Evolutionary conservation across 495 filamentous ascomycete genomes (phyloP).

Genomic region (Pyrenopolyporus hunteri): DNA sequence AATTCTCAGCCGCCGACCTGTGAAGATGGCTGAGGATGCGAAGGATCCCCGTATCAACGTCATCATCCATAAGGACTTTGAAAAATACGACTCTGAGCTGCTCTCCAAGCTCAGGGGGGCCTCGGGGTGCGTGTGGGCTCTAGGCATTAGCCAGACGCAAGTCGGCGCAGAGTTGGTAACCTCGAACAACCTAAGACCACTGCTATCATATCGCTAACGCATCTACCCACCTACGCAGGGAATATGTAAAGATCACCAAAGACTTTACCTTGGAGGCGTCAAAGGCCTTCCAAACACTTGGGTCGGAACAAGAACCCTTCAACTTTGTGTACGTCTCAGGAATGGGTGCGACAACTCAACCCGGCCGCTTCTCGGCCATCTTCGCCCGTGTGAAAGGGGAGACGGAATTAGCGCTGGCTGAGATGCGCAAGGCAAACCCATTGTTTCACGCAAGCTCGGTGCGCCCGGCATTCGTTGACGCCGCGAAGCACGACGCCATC

Average conservation of each 20-base stretch:
- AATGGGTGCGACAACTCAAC: constrained; percentile 56
- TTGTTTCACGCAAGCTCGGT: constrained; percentile 56
- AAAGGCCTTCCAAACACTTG: constrained; percentile 62
- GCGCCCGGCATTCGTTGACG: constrained; percentile 62
- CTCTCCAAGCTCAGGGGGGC: constrained; percentile 67
- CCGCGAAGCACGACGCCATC: constrained; percentile 53
- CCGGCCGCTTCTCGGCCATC: constrained; percentile 58
- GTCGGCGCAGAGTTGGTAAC: constrained; percentile 64
- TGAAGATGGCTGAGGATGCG: constrained; percentile 65
- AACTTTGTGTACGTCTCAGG: constrained; percentile 76
- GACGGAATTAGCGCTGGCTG: constrained; percentile 60
- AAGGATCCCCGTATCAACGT: constrained; percentile 64
- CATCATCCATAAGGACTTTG: constrained; percentile 70
- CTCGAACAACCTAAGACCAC: neutral
- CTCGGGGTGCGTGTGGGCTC: constrained; percentile 72
- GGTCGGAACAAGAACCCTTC: constrained; percentile 54
- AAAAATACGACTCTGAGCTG: constrained; percentile 58
- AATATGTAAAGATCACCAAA: constrained; percentile 71
- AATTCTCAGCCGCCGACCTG: constrained; percentile 68
- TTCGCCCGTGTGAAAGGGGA: constrained; percentile 69
- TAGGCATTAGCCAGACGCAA: constrained; percentile 63
- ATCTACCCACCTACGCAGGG: constrained; percentile 45
- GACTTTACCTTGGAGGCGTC: constrained; percentile 67
- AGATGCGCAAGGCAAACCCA: constrained; percentile 46
- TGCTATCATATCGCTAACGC: neutral